A percentile compares a stretch with the other conserved stretches of the same genome.
Evolutionary conservation across 129 eudicot genomes (phyloP).

Genomic region (Saussurea involucrata): DNA sequence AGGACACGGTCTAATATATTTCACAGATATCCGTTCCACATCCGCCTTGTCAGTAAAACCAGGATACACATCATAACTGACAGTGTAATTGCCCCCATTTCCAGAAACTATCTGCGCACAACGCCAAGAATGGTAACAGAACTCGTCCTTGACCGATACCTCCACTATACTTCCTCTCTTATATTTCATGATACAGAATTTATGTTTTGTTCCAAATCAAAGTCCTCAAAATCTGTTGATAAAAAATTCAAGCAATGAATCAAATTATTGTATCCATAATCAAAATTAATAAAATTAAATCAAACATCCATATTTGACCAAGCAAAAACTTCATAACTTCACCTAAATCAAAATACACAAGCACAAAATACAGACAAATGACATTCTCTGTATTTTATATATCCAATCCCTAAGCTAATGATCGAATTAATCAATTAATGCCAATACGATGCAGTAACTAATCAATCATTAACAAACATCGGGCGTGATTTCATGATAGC

Average conservation of each 20-base stretch:
- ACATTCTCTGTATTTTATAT: background rate
- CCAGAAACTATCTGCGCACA: constrained; percentile 53
- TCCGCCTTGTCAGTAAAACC: constrained; percentile 28
- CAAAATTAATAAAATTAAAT: background rate
- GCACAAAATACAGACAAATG: constrained; percentile 1
- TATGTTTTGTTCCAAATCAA: background rate
- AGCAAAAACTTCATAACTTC: constrained; percentile 5
- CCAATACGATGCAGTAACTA: background rate
- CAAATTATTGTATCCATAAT: background rate
- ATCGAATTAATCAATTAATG: background rate
- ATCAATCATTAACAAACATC: background rate
- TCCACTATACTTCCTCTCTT: constrained; percentile 69
- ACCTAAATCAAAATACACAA: constrained; percentile 5
- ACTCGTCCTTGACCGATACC: constrained; percentile 46
- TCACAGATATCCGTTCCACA: constrained; percentile 40
- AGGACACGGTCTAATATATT: constrained; percentile 67
- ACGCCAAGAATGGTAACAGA: constrained; percentile 59
- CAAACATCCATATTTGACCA: background rate
- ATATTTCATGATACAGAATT: constrained; percentile 42
- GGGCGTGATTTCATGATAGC: background rate
- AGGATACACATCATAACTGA: constrained; percentile 48
- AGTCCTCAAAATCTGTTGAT: constrained; percentile 11
- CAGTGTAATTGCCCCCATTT: constrained; percentile 44
- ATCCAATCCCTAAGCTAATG: background rate
- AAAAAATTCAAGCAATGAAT: background rate